Percentiles rank a stretch among this genome's conserved stretches.
Conservation (phyloP, 2,329 filamentous ascomycete species). For the Lecanicillium sp. region DNA sequence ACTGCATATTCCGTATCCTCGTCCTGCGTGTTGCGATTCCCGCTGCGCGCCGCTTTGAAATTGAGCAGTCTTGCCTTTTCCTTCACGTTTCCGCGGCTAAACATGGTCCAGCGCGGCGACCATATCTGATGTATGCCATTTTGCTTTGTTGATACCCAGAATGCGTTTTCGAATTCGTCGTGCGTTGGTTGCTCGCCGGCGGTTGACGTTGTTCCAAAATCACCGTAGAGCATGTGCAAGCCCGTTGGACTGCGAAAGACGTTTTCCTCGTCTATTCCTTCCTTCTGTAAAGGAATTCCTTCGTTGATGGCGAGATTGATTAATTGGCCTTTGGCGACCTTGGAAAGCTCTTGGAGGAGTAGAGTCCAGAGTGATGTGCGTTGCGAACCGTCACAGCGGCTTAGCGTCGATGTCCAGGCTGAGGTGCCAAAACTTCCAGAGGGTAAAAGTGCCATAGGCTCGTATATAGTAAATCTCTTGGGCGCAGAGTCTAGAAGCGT, state of each 20-base stretch:
- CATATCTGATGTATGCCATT: slow-evolving; percentile 77
- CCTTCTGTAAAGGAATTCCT: slow-evolving; percentile 44
- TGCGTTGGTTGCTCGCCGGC: slow-evolving; percentile 19
- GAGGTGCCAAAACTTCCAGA: slow-evolving; percentile 43
- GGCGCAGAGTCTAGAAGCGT: slow-evolving; percentile 35
- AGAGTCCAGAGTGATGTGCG: slow-evolving; percentile 34
- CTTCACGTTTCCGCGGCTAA: slow-evolving; percentile 79
- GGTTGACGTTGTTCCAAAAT: slow-evolving; percentile 54
- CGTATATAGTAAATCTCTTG: slow-evolving; percentile 52
- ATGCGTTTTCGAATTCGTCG: slow-evolving; percentile 54
- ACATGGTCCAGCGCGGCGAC: slow-evolving; percentile 91
- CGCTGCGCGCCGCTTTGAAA: slow-evolving; percentile 27
- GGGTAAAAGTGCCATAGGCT: slow-evolving; percentile 52
- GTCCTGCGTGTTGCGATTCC: slow-evolving; percentile 10
- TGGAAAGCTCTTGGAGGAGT: slow-evolving; percentile 39
- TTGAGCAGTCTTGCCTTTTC: slow-evolving; percentile 73
- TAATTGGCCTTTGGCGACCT: slow-evolving; percentile 28
- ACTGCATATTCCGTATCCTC: slow-evolving; percentile 44
- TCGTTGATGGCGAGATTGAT: slow-evolving; percentile 55
- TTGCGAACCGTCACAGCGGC: slow-evolving; percentile 13
- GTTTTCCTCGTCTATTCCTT: slow-evolving; percentile 43
- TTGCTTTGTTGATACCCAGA: slow-evolving; percentile 75
- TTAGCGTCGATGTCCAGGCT: slow-evolving; percentile 31
- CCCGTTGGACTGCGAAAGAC: slow-evolving; percentile 64
- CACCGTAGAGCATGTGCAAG: slow-evolving; percentile 61